These are phyloP conservation scores for Mangifera indica DNA, from an alignment of 345 rosid genomes.

Conservation along the genomic window DNA sequence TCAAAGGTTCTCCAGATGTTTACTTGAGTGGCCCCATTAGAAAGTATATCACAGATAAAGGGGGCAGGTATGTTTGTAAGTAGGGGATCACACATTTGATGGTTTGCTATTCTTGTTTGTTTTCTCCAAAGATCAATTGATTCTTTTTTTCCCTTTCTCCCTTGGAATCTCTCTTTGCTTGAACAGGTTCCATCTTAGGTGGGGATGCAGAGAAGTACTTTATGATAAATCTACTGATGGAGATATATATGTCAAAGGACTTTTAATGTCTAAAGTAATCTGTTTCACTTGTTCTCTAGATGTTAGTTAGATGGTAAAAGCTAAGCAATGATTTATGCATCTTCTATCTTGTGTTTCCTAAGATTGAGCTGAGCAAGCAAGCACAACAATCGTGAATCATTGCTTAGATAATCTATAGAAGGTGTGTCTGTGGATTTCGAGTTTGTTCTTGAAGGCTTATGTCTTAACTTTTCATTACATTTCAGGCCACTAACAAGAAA, in stretches of 20 bases:
- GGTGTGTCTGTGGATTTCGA: neutral
- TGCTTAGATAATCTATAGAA: neutral
- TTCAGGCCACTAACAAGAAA: constrained; percentile 84
- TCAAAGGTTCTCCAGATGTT: constrained; percentile 94
- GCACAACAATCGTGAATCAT: neutral
- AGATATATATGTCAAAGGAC: constrained; percentile 69
- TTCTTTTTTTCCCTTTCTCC: neutral
- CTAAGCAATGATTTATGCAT: neutral
- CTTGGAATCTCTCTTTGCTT: constrained; percentile 18
- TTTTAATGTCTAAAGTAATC: constrained; percentile 83
- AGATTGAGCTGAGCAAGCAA: neutral
- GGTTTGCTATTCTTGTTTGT: neutral
- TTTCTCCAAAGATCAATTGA: neutral
- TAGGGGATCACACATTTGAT: constrained; percentile 6
- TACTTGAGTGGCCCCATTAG: constrained; percentile 93
- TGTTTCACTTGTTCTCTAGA: constrained; percentile 11
- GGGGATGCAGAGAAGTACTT: constrained; percentile 95
- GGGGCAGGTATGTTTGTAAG: constrained; percentile 64
- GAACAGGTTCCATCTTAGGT: constrained; percentile 93
- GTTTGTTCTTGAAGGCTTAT: neutral
- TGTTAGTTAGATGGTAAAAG: neutral
- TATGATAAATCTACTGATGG: constrained; percentile 63
- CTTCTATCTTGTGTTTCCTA: neutral
- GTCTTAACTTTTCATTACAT: constrained; percentile 14
- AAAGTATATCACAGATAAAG: constrained; percentile 79